Conservation (phyloP, 306 rosid genomes). For the Ormosia semicastrata region DNA sequence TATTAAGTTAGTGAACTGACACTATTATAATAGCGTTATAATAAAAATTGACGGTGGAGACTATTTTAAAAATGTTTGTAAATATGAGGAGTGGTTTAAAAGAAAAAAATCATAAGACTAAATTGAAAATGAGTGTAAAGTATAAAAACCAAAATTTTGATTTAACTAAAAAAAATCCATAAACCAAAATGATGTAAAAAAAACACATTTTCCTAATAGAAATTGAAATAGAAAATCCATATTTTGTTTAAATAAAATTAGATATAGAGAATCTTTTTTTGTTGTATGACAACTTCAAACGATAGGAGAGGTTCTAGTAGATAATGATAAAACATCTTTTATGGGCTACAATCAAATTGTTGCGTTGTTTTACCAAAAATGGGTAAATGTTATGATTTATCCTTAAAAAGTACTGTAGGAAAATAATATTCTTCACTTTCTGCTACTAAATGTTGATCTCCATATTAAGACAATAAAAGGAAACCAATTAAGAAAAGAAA, state of each 20-base stretch:
- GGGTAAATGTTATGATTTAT: not conserved
- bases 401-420: not conserved
- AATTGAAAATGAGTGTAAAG: no score
- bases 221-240: not conserved
- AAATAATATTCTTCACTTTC: not conserved
- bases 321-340: not conserved
- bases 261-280: not conserved
- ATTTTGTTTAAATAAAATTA: not conserved
- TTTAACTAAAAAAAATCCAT: no score
- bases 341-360: not conserved
- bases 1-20: no score
- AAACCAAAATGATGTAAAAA: not conserved
- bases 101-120: no score
- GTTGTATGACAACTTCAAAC: no score
- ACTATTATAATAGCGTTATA: no score
- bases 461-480: not conserved
- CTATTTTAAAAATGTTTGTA: no score
- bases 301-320: not conserved
- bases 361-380: not conserved
- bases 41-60: no score
- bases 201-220: not conserved
- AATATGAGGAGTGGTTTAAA: no score
- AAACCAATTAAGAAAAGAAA: not conserved
- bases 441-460: not conserved
- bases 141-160: no score